phyloP scores from a whole-genome alignment of 306 rosid genomes.

The Trifolium fragiferum region DNA sequence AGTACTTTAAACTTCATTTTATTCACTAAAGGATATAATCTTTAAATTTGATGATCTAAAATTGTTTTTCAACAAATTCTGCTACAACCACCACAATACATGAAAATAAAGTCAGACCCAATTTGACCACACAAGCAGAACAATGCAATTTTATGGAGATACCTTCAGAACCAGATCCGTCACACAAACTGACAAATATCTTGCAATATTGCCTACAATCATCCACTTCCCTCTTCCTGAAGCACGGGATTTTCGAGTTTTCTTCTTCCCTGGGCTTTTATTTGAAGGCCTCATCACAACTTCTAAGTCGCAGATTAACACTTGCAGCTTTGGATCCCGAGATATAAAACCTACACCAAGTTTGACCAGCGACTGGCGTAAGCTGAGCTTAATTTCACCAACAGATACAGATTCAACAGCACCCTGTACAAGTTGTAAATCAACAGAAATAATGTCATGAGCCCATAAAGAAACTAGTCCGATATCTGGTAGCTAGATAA shows the following conservation, averaged over 20 bases:
- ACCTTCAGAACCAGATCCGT: slow-evolving; percentile 94
- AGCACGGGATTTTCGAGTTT: slow-evolving; percentile 66
- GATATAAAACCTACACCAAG: slow-evolving; percentile 91
- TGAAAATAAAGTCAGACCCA: slow-evolving; percentile 28
- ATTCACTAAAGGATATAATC: slow-evolving; percentile 27
- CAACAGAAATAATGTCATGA: slow-evolving; percentile 43
- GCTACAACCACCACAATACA: slow-evolving; percentile 1
- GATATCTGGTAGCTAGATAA: slow-evolving; percentile 40
- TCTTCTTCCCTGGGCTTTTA: slow-evolving; percentile 60
- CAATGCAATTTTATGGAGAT: slow-evolving; percentile 22
- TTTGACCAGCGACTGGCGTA: slow-evolving; percentile 89
- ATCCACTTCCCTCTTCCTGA: slow-evolving; percentile 96
- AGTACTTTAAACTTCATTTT: slow-evolving; percentile 1
- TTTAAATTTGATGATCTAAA: slow-evolving; percentile 37
- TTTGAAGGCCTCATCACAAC: slow-evolving; percentile 85
- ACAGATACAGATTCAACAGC: slow-evolving; percentile 86
- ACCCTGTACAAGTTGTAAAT: slow-evolving; percentile 69
- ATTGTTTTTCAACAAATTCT: slow-evolving; percentile 21
- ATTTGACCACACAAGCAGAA: slow-evolving; percentile 34
- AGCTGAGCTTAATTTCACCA: slow-evolving; percentile 92
- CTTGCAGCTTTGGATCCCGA: slow-evolving; percentile 90
- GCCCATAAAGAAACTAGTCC: slow-evolving; percentile 35
- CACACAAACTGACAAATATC: slow-evolving; percentile 89
- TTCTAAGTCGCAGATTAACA: slow-evolving; percentile 91
- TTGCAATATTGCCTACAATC: slow-evolving; percentile 84